Conservation (phyloP, 768 basidiomycete genomes). For the Lenzites betulinus region DNA sequence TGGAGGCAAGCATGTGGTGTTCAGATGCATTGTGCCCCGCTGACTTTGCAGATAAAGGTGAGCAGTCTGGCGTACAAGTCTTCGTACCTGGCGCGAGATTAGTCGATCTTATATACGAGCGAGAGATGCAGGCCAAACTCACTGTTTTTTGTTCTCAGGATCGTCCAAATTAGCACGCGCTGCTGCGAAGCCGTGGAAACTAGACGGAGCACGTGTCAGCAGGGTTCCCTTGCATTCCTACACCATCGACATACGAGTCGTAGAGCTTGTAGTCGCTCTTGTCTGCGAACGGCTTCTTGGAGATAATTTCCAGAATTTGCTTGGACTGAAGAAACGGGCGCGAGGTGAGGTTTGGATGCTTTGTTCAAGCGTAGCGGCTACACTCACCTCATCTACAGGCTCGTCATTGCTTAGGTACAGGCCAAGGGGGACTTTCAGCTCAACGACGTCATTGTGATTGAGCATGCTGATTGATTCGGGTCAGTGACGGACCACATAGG, state of each 20-base stretch:
- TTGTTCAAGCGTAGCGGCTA: too few species aligned
- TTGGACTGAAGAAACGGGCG: conserved; percentile 49
- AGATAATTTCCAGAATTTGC: conserved; percentile 49
- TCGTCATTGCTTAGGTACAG: conserved; percentile 64
- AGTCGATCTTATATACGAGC: too few species aligned
- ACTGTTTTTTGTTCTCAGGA: conserved; percentile 60
- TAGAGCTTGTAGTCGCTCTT: conserved; percentile 55
- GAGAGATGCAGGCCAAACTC: too few species aligned
- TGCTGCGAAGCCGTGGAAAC: conserved; percentile 68
- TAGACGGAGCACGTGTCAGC: conserved; percentile 21
- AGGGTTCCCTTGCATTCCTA: neutral
- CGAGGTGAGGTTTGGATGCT: too few species aligned
- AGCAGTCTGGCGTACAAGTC: conserved; percentile 56
- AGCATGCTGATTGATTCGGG: conserved; percentile 44
- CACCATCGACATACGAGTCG: conserved; percentile 25
- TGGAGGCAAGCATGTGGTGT: too few species aligned
- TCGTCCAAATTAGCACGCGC: conserved; percentile 60
- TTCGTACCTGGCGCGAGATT: conserved; percentile 39
- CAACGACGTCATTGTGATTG: conserved; percentile 49
- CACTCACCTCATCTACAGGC: conserved; percentile 51
- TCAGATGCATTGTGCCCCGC: neutral
- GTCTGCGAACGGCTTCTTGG: conserved; percentile 50
- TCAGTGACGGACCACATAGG: neutral
- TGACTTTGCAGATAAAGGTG: conserved; percentile 48
- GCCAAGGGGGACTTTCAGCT: conserved; percentile 53